Evolutionary conservation across 768 basidiomycete genomes (phyloP), one percentile per base, ranked within the genome.

Genomic region (Tricholoma matsutake): DNA sequence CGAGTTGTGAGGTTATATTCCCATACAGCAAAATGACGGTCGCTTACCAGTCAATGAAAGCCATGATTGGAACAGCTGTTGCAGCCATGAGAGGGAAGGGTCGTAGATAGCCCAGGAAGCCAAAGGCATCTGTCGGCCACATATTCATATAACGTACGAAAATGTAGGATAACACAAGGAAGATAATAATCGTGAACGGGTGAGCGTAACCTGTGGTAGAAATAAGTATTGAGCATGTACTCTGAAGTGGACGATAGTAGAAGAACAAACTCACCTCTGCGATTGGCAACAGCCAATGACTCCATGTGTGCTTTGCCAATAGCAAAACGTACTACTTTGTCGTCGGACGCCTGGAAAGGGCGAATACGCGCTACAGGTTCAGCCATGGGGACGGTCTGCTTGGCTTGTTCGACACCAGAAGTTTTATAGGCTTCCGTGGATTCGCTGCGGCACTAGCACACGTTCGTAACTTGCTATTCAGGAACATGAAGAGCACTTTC

Each of bases 301-400:
- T 89, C 88, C 81, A 92, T 85, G 39, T 80, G 79, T 13, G 85
- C 77, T 70, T 87, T 86, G 45, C 84, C 86, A 20, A 91, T 73
- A 66, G 79, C 77, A 71, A 91, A 91, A 54, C 77, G 82, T n/a
- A 84, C 80, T 6, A 80, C 68, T 64, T 83, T 90, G 60, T 83
- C 77, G 69, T 93, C 91, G 4, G 71, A 67, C 10, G 76, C 62
- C 25, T 69, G 62, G 67, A 80, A 85, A 0, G 75, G 71, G 51
- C 91, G 86, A 35, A 92, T 89, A 37, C 71, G 69, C 6, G 81
- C 85, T 29, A 69, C 70, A 37, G 73, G 70, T 56, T 74, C 71
- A 25, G 70, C 74, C 83, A 84, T 82, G 68, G 57, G 53, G 22
- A 57, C 60, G 56, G 20, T 39, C 56, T 51, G 29, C 18, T 51